phyloP scores from a whole-genome alignment of 306 rosid genomes.

The Inga laurina region DNA sequence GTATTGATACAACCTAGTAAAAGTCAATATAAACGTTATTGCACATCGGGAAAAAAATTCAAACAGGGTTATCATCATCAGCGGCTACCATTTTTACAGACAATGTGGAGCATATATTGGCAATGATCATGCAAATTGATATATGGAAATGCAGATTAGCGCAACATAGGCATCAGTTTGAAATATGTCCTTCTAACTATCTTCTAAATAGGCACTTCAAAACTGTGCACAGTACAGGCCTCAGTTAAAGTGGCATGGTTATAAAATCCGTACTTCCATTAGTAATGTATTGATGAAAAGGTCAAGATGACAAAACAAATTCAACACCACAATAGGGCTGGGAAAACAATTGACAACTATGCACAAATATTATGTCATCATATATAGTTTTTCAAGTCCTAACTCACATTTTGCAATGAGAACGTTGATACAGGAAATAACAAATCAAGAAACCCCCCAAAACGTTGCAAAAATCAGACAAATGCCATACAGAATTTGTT shows the following conservation, averaged over 20 bases:
- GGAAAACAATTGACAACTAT: constrained; percentile 11
- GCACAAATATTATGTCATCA: background rate
- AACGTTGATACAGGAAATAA: background rate
- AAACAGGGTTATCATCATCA: constrained; percentile 18
- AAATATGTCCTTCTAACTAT: constrained; percentile 19
- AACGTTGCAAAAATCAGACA: constrained; percentile 1
- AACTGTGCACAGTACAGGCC: constrained; percentile 2
- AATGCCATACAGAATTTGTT: constrained; percentile 2
- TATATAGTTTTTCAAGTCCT: constrained; percentile 12
- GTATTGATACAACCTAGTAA: background rate
- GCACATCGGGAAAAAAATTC: background rate
- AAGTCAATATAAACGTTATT: constrained; percentile 12
- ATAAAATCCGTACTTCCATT: constrained; percentile 20
- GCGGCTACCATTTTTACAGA: constrained; percentile 10
- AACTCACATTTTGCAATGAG: constrained; percentile 17
- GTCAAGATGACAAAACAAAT: background rate
- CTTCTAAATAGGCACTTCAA: constrained; percentile 15
- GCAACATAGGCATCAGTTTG: constrained; percentile 13
- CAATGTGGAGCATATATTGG: constrained; percentile 11
- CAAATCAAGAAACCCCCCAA: background rate
- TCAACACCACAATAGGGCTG: background rate
- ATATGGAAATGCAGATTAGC: constrained; percentile 4
- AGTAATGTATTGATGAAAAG: constrained; percentile 17
- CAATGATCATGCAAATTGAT: constrained; percentile 4
- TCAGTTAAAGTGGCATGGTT: constrained; percentile 7